Percentiles rank a stretch among this genome's conserved stretches.
phyloP scores from a whole-genome alignment of 164 flowering plant genomes.

The Vitis cinerea region DNA sequence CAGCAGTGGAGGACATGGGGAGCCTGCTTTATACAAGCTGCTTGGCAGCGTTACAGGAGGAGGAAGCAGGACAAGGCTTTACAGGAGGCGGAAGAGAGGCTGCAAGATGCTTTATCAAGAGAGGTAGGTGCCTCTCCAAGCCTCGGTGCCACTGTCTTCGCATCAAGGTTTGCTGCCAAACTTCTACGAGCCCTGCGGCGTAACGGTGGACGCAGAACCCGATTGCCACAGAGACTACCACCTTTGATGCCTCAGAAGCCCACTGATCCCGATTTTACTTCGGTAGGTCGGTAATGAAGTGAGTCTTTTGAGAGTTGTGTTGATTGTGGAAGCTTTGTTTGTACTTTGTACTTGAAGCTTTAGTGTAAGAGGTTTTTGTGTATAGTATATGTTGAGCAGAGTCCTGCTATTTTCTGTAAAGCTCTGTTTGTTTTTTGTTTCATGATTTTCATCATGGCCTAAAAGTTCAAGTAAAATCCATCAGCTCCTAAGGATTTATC shows the following conservation, averaged over 20 bases:
- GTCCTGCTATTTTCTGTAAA: too few relatives aligned
- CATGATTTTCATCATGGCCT: too few relatives aligned
- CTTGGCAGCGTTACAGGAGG: conserved; percentile 66
- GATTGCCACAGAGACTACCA: conserved; percentile 22
- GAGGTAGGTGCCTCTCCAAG: conserved; percentile 30
- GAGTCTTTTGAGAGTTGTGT: too few relatives aligned
- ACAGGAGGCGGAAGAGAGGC: conserved; percentile 39
- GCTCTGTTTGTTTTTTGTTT: too few relatives aligned
- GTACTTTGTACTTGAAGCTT: conserved; percentile 31
- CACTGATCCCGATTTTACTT: conserved; percentile 46
- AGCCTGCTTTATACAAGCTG: conserved; percentile 72
- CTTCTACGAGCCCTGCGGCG: conserved; percentile 25
- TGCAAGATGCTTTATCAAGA: conserved; percentile 32
- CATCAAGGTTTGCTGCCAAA: conserved; percentile 51
- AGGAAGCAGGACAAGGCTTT: conserved; percentile 40
- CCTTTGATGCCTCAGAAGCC: conserved; percentile 50
- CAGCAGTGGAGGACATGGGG: conserved; percentile 89
- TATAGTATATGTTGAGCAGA: too few relatives aligned
- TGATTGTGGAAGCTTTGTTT: conserved; percentile 16
- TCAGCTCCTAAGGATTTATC: too few relatives aligned
- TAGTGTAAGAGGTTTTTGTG: too few relatives aligned
- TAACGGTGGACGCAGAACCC: conserved; percentile 10
- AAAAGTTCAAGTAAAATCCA: too few relatives aligned
- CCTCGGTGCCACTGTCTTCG: conserved; percentile 44
- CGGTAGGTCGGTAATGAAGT: not conserved